phyloP scores from a whole-genome alignment of 192 early-diverging fungal genomes.

The Paraglomus brasilianum region DNA sequence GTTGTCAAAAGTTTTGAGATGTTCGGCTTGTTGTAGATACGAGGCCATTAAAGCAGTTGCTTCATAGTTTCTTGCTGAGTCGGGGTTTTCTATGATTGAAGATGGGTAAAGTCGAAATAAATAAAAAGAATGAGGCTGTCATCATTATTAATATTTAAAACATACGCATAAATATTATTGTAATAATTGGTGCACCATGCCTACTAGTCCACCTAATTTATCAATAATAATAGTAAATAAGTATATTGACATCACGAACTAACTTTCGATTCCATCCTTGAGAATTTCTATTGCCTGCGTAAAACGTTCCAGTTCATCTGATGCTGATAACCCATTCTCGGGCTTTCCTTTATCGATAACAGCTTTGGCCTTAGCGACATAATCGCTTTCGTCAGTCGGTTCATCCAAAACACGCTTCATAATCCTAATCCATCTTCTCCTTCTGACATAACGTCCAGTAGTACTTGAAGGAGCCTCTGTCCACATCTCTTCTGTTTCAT shows the following conservation, averaged over 20 bases:
- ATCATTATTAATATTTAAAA: too few relatives aligned
- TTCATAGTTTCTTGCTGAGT: slow-evolving; percentile 48
- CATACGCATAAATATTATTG: too few relatives aligned
- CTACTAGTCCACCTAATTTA: too few relatives aligned
- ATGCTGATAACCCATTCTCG: slow-evolving; percentile 4
- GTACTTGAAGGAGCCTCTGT: slow-evolving; percentile 49
- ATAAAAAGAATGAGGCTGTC: too few relatives aligned
- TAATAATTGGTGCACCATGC: too few relatives aligned
- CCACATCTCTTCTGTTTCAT: slow-evolving; percentile 53
- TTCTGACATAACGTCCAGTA: slow-evolving; percentile 58
- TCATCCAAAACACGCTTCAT: too few relatives aligned
- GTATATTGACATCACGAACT: too few relatives aligned
- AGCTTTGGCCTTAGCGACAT: slow-evolving; percentile 22
- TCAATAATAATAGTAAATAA: too few relatives aligned
- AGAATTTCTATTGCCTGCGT: slow-evolving; percentile 64
- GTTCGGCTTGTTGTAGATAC: slow-evolving; percentile 54
- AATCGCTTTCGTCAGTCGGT: too few relatives aligned
- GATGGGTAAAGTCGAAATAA: too few relatives aligned
- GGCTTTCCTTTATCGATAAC: slow-evolving; percentile 24
- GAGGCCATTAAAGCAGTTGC: slow-evolving; percentile 47
- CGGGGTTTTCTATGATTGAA: slow-evolving; percentile 60
- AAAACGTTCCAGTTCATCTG: slow-evolving; percentile 46
- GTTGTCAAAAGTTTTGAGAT: slow-evolving; percentile 32
- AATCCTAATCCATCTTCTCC: slow-evolving; percentile 74
- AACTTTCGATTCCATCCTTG: slow-evolving; percentile 62